Evolutionary conservation across 1,284 basidiomycete genomes (phyloP).

Genomic region (Leccinum pallidistipes): DNA sequence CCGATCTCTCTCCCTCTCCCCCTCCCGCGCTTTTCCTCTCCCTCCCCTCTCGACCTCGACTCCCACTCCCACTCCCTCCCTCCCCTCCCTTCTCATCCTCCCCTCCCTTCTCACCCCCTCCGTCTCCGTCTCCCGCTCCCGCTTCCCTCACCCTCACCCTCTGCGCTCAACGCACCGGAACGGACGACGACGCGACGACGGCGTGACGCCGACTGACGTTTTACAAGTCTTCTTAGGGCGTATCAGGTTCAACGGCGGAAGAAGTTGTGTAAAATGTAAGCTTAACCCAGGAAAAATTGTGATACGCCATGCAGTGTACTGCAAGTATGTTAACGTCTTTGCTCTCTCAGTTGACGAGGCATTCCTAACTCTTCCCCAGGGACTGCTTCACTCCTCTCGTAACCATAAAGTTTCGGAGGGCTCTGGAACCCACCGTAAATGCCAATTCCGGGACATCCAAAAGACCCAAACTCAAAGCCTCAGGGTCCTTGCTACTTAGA

Average conservation of each 20-base stretch:
- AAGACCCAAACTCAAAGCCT: conserved; percentile 57
- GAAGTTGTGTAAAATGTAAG: conserved; percentile 71
- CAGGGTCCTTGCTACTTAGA: conserved; percentile 64
- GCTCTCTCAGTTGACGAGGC: neutral
- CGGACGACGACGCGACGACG: too few relatives aligned
- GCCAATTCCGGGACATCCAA: conserved; percentile 37
- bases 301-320: conserved; percentile 77
- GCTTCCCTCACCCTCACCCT: too few relatives aligned
- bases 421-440: conserved; percentile 66
- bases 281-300: conserved; percentile 61
- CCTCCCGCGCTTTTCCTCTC: too few relatives aligned
- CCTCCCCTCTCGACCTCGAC: too few relatives aligned
- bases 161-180: too few relatives aligned
- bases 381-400: conserved; percentile 67
- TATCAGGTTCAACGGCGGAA: conserved; percentile 62
- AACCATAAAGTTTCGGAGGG: conserved; percentile 60
- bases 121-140: too few relatives aligned
- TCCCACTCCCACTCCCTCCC: too few relatives aligned
- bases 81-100: too few relatives aligned
- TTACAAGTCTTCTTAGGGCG: conserved; percentile 51
- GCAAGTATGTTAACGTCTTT: conserved; percentile 57
- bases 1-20: too few relatives aligned
- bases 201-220: too few relatives aligned
- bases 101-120: too few relatives aligned
- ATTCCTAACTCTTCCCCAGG: conserved; percentile 37